A percentile compares a stretch with the other conserved stretches of the same genome.
These are phyloP conservation scores for Debaryomyces maramus DNA, from an alignment of 805 yeast species.

Conservation along the genomic window DNA sequence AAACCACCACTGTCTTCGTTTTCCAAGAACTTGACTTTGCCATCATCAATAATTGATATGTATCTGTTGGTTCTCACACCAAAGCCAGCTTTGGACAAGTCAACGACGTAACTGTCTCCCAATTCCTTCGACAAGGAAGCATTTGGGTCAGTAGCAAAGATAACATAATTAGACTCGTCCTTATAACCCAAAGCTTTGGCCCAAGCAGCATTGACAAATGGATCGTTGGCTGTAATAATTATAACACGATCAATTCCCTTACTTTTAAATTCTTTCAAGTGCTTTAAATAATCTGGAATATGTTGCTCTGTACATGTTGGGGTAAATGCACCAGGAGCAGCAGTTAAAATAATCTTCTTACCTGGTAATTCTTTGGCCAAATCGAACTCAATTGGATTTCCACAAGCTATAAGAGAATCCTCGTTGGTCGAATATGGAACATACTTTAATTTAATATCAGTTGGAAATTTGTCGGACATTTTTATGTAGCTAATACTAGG, in stretches of 20 bases:
- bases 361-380: constrained; percentile 25
- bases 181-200: constrained; percentile 49
- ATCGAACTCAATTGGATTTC: constrained; percentile 31
- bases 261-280: constrained; percentile 49
- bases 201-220: constrained; percentile 73
- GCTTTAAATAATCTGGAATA: constrained; percentile 63
- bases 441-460: constrained; percentile 33
- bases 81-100: constrained; percentile 53
- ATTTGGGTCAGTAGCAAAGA: constrained; percentile 68
- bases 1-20: constrained; percentile 27
- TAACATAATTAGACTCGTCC: constrained; percentile 33
- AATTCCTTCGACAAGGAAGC: constrained; percentile 57
- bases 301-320: constrained; percentile 76
- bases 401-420: constrained; percentile 39
- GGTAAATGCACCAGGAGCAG: constrained; percentile 87
- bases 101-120: constrained; percentile 52
- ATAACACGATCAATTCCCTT: constrained; percentile 66
- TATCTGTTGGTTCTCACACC: constrained; percentile 68
- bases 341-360: constrained; percentile 65
- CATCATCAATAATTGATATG: constrained; percentile 63
- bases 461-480: constrained; percentile 29
- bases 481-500: too few species aligned
- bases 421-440: constrained; percentile 42
- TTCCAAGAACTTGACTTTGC: constrained; percentile 35
- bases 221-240: constrained; percentile 67